Percentiles rank a stretch among this genome's conserved stretches.
phyloP scores from a whole-genome alignment of 768 basidiomycete species.

The Mycena pura region DNA sequence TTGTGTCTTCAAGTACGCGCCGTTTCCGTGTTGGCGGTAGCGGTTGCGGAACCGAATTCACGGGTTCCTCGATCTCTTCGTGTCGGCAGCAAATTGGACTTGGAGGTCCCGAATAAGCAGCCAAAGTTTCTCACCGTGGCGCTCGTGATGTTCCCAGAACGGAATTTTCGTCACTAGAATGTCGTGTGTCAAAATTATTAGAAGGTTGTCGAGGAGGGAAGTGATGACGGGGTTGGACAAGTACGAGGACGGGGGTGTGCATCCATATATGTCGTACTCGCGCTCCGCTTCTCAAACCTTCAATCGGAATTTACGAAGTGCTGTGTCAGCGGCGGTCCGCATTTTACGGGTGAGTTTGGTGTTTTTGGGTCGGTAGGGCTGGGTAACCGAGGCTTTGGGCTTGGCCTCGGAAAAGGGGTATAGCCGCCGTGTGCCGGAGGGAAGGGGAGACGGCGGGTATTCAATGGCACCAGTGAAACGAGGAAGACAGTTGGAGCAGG shows the following conservation, averaged over 20 bases:
- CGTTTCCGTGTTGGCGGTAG: not conserved
- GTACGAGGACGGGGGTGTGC: slow-evolving; percentile 4
- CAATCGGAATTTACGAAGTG: not conserved
- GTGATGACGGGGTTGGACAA: not conserved
- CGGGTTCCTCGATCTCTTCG: not conserved
- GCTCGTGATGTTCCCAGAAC: slow-evolving; percentile 1
- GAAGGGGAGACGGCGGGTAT: slow-evolving; percentile 7
- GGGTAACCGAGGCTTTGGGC: not conserved
- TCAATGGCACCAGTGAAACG: not conserved
- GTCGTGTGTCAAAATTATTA: not conserved
- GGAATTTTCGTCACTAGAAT: not conserved
- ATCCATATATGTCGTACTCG: not conserved
- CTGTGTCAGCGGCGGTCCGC: not conserved
- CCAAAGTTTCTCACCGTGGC: not conserved
- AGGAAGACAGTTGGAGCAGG: slow-evolving; percentile 17
- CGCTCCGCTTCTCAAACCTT: slow-evolving; percentile 3
- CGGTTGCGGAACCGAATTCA: not conserved
- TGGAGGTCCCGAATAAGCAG: not conserved
- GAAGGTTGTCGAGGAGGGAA: slow-evolving; percentile 8
- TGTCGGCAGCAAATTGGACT: not conserved
- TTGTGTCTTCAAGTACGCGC: not conserved
- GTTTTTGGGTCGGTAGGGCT: not conserved
- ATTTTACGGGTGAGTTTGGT: slow-evolving; percentile 4
- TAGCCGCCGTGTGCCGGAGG: not conserved
- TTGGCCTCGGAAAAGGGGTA: not conserved